These are phyloP conservation scores for Trichoderma sp. DNA, from an alignment of 2,329 filamentous ascomycete species.

Conservation along the genomic window DNA sequence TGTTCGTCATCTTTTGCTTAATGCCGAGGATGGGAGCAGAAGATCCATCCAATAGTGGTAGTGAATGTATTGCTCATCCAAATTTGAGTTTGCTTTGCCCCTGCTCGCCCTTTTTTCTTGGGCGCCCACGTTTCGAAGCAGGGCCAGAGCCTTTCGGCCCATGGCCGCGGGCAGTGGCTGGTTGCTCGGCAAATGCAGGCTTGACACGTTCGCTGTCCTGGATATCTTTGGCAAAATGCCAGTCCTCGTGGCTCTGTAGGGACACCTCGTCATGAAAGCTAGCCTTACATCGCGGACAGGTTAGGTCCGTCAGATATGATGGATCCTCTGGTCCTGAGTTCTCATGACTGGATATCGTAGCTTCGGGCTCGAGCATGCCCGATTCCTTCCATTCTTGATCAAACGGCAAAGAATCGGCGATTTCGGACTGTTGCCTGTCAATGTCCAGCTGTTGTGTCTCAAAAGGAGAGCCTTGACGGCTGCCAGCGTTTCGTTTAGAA, in stretches of 20 bases:
- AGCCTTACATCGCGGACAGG: slow-evolving; percentile 69
- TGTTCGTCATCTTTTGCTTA: not conserved
- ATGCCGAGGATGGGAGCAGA: not conserved
- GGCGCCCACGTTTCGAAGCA: slow-evolving; percentile 48
- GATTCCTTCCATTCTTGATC: not conserved
- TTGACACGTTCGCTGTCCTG: slow-evolving; percentile 65
- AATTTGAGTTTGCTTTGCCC: slow-evolving; percentile 66
- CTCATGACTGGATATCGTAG: not conserved
- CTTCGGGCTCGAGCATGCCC: not conserved
- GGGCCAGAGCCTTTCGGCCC: slow-evolving; percentile 41
- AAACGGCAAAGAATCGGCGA: not conserved
- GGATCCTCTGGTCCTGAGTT: not conserved
- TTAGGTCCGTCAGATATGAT: slow-evolving; percentile 41
- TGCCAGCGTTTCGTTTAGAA: slow-evolving; percentile 44
- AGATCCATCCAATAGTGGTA: not conserved
- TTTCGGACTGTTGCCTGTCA: not conserved
- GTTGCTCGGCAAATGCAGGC: slow-evolving; percentile 48
- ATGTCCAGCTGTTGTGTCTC: slow-evolving; percentile 30
- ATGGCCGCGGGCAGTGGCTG: slow-evolving; percentile 40
- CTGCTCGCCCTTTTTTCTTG: slow-evolving; percentile 51
- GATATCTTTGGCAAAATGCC: slow-evolving; percentile 90
- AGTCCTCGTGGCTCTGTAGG: slow-evolving; percentile 81
- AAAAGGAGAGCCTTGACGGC: slow-evolving; percentile 36
- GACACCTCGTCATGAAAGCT: slow-evolving; percentile 61
- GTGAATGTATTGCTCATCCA: slow-evolving; percentile 47